A percentile compares a stretch with the other conserved stretches of the same genome.
Evolutionary conservation across 306 rosid genomes (phyloP).

Genomic region (cucumber (Cucumis sativus)): Cucumber_9930_V3 NC_026657.2:7558501-7559000

Average conservation of each 20-base stretch:
- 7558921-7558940: background rate
- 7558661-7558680: too few species aligned
- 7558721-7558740: too few species aligned
- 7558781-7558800: background rate
- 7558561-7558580: background rate
- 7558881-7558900: constrained; percentile 98
- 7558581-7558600: background rate
- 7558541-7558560: background rate
- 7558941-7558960: background rate
- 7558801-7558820: background rate
- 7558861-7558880: constrained; percentile 96
- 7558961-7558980: background rate
- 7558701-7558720: too few species aligned
- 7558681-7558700: too few species aligned
- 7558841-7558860: constrained; percentile 93
- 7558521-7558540: background rate
- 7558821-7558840: constrained; percentile 9
- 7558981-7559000: background rate
- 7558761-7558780: background rate
- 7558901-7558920: constrained; percentile 78
- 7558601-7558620: too few species aligned
- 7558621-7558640: too few species aligned
- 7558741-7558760: background rate
- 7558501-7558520: background rate
- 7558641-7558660: too few species aligned